These are phyloP conservation scores for Cadophora gregata DNA, from an alignment of 2,329 filamentous ascomycete species.

Conservation along the genomic window DNA sequence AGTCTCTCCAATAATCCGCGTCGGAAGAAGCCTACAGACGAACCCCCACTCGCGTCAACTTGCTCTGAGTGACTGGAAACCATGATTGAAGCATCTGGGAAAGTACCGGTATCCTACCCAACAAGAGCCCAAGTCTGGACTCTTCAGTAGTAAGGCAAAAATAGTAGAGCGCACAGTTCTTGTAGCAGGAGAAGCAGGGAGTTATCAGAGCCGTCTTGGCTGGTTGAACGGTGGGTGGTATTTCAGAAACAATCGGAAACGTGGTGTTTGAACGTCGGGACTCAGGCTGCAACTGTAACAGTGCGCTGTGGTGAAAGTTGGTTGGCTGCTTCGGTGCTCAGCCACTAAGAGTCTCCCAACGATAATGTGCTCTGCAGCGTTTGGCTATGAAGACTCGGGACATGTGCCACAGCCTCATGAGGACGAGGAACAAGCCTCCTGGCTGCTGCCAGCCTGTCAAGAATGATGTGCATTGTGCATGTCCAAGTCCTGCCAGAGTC, in stretches of 20 bases:
- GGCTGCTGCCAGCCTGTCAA: background rate
- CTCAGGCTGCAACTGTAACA: background rate
- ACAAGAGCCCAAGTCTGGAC: background rate
- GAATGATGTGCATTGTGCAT: too few relatives aligned
- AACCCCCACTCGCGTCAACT: constrained; percentile 1
- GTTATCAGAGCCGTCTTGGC: constrained; percentile 5
- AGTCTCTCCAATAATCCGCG: too few relatives aligned
- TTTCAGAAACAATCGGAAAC: constrained; percentile 18
- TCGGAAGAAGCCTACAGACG: background rate
- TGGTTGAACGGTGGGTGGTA: background rate
- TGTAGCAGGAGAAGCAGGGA: constrained; percentile 3
- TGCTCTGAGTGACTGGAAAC: background rate
- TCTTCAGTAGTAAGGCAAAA: background rate
- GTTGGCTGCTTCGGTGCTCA: constrained; percentile 3
- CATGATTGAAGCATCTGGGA: constrained; percentile 10
- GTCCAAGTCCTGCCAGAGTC: too few relatives aligned
- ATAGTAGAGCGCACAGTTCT: background rate
- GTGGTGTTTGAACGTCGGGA: constrained; percentile 4
- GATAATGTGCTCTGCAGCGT: constrained; percentile 14
- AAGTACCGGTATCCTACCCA: background rate
- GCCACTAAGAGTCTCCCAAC: constrained; percentile 2
- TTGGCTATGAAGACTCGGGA: constrained; percentile 10
- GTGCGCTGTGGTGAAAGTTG: background rate
- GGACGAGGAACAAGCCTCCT: background rate
- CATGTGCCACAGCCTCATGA: constrained; percentile 5